Evolutionary conservation across 148 eudicot species (phyloP).

Genomic region (Rhododendron henanense): DNA sequence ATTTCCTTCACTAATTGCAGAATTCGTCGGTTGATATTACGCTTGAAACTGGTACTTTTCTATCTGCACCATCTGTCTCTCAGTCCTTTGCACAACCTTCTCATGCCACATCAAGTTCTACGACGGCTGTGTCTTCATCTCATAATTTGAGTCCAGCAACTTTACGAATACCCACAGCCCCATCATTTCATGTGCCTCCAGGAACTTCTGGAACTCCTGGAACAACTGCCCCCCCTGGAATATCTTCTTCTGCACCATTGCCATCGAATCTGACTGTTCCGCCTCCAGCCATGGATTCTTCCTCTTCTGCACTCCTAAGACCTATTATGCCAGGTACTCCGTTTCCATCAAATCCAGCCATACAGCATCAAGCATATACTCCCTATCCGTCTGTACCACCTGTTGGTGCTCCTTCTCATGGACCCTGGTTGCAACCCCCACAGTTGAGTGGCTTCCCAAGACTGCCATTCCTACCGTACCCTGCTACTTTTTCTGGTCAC

Average conservation of each 20-base stretch:
- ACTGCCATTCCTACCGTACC: conserved; percentile 57
- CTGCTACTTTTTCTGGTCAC: conserved; percentile 53
- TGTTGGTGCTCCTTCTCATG: conserved; percentile 46
- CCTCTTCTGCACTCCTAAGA: conserved; percentile 32
- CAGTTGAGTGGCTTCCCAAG: conserved; percentile 48
- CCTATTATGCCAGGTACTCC: conserved; percentile 29
- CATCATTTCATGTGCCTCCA: conserved; percentile 40
- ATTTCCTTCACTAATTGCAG: conserved; percentile 21
- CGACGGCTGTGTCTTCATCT: conserved; percentile 25
- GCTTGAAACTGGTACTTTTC: conserved; percentile 26
- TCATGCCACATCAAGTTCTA: conserved; percentile 30
- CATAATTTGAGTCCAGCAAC: conserved; percentile 26
- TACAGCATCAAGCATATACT: conserved; percentile 52
- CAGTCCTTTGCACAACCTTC: conserved; percentile 34
- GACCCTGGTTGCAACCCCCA: conserved; percentile 67
- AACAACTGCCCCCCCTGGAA: conserved; percentile 41
- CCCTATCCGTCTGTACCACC: conserved; percentile 46
- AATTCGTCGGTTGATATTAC: conserved; percentile 23
- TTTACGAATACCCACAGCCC: conserved; percentile 29
- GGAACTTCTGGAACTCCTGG: conserved; percentile 33
- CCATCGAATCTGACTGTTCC: conserved; percentile 28
- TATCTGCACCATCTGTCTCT: conserved; percentile 27
- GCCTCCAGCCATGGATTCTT: conserved; percentile 25
- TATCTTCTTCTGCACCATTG: conserved; percentile 27
- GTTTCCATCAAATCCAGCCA: conserved; percentile 30